These are phyloP conservation scores for Trichoderma polysporum DNA, from an alignment of 2,329 filamentous ascomycete species.

Conservation along the genomic window DNA sequence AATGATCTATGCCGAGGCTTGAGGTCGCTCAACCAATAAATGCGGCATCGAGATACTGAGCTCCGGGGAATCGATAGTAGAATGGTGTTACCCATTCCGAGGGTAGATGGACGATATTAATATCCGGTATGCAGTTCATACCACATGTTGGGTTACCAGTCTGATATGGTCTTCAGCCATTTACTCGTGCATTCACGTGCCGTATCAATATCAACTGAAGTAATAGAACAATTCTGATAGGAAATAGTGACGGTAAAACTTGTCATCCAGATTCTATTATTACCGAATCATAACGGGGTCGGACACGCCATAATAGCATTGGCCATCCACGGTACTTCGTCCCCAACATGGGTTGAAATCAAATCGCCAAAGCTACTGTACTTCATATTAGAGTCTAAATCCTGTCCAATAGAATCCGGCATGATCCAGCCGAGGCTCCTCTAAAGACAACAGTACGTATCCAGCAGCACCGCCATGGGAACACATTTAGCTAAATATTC, in stretches of 20 bases:
- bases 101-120: background rate
- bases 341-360: background rate
- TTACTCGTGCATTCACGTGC: too few relatives aligned
- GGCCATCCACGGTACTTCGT: too few relatives aligned
- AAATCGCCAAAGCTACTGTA: background rate
- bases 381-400: too few relatives aligned
- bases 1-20: conserved; percentile 7
- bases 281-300: background rate
- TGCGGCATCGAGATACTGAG: background rate
- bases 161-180: too few relatives aligned
- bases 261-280: background rate
- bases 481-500: too few relatives aligned
- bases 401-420: too few relatives aligned
- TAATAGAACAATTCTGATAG: too few relatives aligned
- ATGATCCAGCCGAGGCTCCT: too few relatives aligned
- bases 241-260: too few relatives aligned
- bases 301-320: background rate
- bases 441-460: background rate
- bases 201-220: too few relatives aligned
- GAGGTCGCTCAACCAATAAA: background rate
- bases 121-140: background rate
- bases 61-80: background rate
- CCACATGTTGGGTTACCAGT: too few relatives aligned
- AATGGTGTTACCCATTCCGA: background rate
- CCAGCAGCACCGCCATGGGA: too few relatives aligned